These are phyloP conservation scores for Boletus tylopilopsis DNA, from an alignment of 768 basidiomycete genomes.

Conservation along the genomic window DNA sequence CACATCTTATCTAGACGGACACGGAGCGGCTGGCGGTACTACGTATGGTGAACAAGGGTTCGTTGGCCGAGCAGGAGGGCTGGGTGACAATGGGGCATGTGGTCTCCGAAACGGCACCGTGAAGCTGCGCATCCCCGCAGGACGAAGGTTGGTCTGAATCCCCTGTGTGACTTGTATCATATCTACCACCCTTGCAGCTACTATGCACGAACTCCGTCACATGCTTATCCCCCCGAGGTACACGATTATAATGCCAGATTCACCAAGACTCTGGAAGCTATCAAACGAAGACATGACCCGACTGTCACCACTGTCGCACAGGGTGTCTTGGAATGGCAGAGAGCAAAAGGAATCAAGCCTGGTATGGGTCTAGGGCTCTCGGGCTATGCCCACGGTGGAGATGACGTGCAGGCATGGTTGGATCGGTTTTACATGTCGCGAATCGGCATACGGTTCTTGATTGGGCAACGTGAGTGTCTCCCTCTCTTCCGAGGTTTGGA, in stretches of 20 bases:
- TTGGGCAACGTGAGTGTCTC: slow-evolving; percentile 78
- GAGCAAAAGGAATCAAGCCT: slow-evolving; percentile 33
- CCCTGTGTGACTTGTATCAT: slow-evolving; percentile 1
- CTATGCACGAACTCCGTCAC: slow-evolving; percentile 70
- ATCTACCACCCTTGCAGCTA: slow-evolving; percentile 48
- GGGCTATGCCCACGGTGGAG: slow-evolving; percentile 58
- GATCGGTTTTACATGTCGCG: slow-evolving; percentile 97
- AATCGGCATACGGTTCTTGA: slow-evolving; percentile 93
- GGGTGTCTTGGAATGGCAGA: slow-evolving; percentile 96
- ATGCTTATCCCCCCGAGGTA: slow-evolving; percentile 87
- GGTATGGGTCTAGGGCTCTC: slow-evolving; percentile 28
- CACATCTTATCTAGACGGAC: slow-evolving; percentile 30
- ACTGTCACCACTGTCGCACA: slow-evolving; percentile 97
- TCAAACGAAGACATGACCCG: slow-evolving; percentile 95
- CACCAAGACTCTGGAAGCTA: slow-evolving; percentile 79
- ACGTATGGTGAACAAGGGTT: slow-evolving; percentile 1
- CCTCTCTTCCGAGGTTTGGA: background rate
- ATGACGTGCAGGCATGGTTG: slow-evolving; percentile 92
- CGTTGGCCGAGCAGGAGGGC: slow-evolving; percentile 1
- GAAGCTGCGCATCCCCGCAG: slow-evolving; percentile 78
- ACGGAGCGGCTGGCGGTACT: slow-evolving; percentile 21
- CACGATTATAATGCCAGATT: slow-evolving; percentile 91
- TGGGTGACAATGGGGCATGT: slow-evolving; percentile 17
- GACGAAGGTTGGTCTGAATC: slow-evolving; percentile 56
- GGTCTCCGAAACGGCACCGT: slow-evolving; percentile 50